A percentile compares a stretch with the other conserved stretches of the same genome.
phyloP scores from a whole-genome alignment of 2,329 filamentous ascomycete species.

The Microdochium trichocladiopsis region DNA sequence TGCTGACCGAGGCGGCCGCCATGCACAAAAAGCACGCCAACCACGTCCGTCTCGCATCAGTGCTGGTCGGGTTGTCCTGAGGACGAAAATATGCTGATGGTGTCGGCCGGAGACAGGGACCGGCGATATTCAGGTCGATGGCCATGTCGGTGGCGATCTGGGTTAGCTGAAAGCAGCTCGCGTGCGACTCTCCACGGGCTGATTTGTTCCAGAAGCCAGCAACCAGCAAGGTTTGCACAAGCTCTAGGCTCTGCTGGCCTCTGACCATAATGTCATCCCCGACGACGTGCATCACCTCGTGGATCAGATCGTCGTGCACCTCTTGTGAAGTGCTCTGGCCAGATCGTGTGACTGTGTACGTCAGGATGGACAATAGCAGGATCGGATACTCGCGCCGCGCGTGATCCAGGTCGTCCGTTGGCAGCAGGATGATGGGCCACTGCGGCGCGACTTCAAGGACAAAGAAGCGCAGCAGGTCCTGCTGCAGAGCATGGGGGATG shows the following conservation, averaged over 20 bases:
- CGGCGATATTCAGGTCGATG: constrained; percentile 70
- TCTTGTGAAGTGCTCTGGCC: constrained; percentile 45
- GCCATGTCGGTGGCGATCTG: constrained; percentile 74
- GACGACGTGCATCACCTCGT: constrained; percentile 64
- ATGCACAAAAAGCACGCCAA: constrained; percentile 37
- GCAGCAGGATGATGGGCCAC: constrained; percentile 57
- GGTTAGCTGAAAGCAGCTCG: constrained; percentile 84
- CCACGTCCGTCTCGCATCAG: constrained; percentile 52
- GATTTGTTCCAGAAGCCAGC: constrained; percentile 80
- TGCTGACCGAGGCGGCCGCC: constrained; percentile 1
- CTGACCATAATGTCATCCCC: constrained; percentile 68
- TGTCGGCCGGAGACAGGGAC: constrained; percentile 23
- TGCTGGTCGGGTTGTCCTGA: constrained; percentile 42
- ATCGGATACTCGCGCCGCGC: constrained; percentile 49
- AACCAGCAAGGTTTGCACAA: constrained; percentile 72
- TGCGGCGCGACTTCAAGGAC: constrained; percentile 53
- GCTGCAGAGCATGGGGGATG: constrained; percentile 4
- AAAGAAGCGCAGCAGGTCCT: constrained; percentile 49
- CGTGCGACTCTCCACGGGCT: constrained; percentile 74
- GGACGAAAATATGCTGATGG: constrained; percentile 23
- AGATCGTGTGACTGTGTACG: constrained; percentile 35
- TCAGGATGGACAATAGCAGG: constrained; percentile 65
- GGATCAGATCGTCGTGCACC: constrained; percentile 54
- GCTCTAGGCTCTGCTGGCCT: constrained; percentile 75
- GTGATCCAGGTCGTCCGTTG: constrained; percentile 45